These are phyloP conservation scores for Cryphonectria parasitica DNA, from an alignment of 2,329 filamentous ascomycete species.

Conservation along the genomic window DNA sequence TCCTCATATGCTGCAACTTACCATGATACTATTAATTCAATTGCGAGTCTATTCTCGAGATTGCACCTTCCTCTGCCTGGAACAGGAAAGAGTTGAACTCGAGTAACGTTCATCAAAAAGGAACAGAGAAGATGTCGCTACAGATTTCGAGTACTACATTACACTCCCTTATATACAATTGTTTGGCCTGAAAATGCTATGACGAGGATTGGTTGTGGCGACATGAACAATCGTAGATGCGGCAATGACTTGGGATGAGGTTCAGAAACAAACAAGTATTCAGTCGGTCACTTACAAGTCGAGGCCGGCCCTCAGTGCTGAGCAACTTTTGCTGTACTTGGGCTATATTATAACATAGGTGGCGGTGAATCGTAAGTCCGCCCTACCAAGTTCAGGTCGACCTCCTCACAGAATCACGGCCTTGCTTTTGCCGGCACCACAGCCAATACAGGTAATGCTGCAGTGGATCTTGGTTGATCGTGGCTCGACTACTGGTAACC, in stretches of 20 bases:
- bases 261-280: not conserved
- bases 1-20: not conserved
- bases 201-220: not conserved
- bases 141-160: not conserved
- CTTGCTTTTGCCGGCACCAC: constrained; percentile 24
- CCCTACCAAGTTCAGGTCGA: not conserved
- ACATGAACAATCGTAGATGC: not conserved
- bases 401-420: constrained; percentile 16
- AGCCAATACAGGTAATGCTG: too few relatives aligned
- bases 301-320: not conserved
- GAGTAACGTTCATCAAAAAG: not conserved
- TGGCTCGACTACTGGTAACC: not conserved
- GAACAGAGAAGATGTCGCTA: not conserved
- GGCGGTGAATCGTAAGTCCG: constrained; percentile 18
- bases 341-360: not conserved
- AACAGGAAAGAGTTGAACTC: not conserved
- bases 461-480: not conserved
- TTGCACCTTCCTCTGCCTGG: not conserved
- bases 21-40: too few relatives aligned
- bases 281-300: not conserved
- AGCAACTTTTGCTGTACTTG: not conserved
- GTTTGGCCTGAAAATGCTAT: not conserved
- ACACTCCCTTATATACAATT: not conserved
- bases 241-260: not conserved
- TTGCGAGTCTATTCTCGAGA: not conserved